phyloP scores from a whole-genome alignment of 2,329 filamentous ascomycete genomes.

The Myriosclerotinia curreyana region DNA sequence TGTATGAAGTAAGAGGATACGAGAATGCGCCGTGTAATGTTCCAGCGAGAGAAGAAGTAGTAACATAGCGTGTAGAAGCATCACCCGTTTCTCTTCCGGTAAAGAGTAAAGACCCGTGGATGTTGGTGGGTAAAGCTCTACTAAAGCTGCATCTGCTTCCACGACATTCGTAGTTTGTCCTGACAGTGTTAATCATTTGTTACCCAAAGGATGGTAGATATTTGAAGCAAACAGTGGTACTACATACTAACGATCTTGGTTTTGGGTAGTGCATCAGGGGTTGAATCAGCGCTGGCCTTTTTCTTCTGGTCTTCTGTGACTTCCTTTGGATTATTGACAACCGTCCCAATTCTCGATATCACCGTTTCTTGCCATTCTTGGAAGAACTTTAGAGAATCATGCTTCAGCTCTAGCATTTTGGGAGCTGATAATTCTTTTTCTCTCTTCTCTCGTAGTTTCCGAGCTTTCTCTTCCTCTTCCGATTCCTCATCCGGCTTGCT shows the following conservation, averaged over 20 bases:
- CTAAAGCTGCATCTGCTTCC: conserved; percentile 49
- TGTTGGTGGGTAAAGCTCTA: conserved; percentile 55
- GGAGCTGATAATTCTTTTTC: conserved; percentile 50
- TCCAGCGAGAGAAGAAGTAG: conserved; percentile 73
- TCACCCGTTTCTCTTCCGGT: conserved; percentile 57
- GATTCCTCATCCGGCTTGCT: conserved; percentile 36
- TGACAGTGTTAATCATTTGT: conserved; percentile 21
- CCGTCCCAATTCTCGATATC: conserved; percentile 66
- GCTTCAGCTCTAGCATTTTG: conserved; percentile 63
- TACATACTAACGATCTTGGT: conserved; percentile 36
- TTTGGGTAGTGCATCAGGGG: conserved; percentile 27
- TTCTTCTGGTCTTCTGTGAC: conserved; percentile 36
- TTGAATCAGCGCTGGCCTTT: conserved; percentile 36
- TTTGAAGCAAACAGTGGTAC: background rate
- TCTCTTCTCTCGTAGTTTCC: conserved; percentile 39
- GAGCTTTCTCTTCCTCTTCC: conserved; percentile 37
- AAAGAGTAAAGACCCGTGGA: conserved; percentile 60
- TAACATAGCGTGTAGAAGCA: conserved; percentile 70
- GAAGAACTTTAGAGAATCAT: conserved; percentile 67
- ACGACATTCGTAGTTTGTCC: conserved; percentile 44
- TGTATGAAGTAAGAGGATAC: conserved; percentile 67
- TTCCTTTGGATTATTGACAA: conserved; percentile 56
- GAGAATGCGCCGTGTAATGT: conserved; percentile 71
- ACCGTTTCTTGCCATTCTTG: conserved; percentile 76
- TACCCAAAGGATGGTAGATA: background rate